A percentile compares a stretch with the other conserved stretches of the same genome.
phyloP scores from a whole-genome alignment of 495 filamentous ascomycete species.

The Aspergillus campestris region DNA sequence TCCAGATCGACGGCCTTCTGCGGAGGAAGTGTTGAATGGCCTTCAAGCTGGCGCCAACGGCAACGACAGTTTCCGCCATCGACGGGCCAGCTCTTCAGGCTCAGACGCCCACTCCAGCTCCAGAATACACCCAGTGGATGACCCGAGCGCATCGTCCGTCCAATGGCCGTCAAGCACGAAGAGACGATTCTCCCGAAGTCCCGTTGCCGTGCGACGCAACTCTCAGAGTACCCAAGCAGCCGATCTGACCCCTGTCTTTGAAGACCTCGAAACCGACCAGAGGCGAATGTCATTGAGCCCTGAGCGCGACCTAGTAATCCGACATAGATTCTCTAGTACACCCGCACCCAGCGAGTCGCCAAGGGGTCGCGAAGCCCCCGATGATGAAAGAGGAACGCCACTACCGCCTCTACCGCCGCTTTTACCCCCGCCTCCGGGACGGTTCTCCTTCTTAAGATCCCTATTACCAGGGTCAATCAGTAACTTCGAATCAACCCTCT shows the following conservation, averaged over 20 bases:
- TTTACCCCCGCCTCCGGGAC: constrained; percentile 42
- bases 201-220: constrained; percentile 20
- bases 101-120: constrained; percentile 47
- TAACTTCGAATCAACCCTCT: constrained; percentile 11
- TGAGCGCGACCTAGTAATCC: constrained; percentile 32
- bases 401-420: constrained; percentile 50
- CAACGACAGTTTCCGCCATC: constrained; percentile 45
- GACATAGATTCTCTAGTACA: constrained; percentile 23
- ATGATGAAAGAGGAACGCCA: constrained; percentile 25
- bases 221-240: constrained; percentile 14
- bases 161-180: constrained; percentile 24
- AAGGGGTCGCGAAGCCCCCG: constrained; percentile 16
- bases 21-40: constrained; percentile 75
- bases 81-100: constrained; percentile 35
- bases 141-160: constrained; percentile 18
- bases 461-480: constrained; percentile 4
- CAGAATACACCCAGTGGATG: constrained; percentile 52
- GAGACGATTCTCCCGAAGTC: constrained; percentile 19
- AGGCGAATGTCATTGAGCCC: constrained; percentile 16
- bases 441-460: constrained; percentile 22
- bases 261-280: constrained; percentile 11
- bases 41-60: constrained; percentile 64
- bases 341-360: constrained; percentile 9
- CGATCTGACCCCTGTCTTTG: constrained; percentile 12
- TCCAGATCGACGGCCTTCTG: constrained; percentile 68